These are phyloP conservation scores for Hordeum marinum DNA, from an alignment of 176 grass and related monocot genomes.

Conservation along the genomic window DNA sequence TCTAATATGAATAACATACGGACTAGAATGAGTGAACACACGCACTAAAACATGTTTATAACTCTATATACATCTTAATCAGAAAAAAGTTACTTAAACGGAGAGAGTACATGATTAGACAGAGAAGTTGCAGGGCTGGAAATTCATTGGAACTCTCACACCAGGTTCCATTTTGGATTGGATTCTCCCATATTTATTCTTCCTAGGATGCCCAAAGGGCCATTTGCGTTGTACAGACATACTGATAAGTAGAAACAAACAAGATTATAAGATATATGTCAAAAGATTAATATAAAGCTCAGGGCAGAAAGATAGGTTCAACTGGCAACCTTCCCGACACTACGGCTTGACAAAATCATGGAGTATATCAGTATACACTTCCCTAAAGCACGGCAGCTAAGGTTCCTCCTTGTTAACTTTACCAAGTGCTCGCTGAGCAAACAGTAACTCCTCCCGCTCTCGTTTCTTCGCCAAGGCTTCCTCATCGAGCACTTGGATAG, in stretches of 20 bases:
- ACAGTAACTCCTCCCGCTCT: conserved; percentile 16
- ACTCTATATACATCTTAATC: too few relatives aligned
- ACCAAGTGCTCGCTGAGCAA: conserved; percentile 2
- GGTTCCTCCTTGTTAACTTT: conserved; percentile 20
- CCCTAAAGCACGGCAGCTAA: conserved; percentile 16
- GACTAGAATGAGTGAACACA: too few relatives aligned
- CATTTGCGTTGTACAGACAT: neutral
- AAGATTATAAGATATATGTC: neutral
- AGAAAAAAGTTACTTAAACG: too few relatives aligned
- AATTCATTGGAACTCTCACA: neutral
- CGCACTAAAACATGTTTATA: too few relatives aligned
- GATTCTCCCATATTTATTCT: neutral
- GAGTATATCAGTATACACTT: neutral
- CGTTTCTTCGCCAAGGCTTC: conserved; percentile 37
- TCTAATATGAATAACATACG: too few relatives aligned
- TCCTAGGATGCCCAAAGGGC: neutral
- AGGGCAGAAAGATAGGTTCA: neutral
- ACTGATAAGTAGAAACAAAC: neutral
- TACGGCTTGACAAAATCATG: neutral
- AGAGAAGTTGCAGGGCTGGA: neutral
- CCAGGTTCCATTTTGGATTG: neutral
- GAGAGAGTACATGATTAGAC: neutral
- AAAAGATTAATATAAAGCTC: neutral
- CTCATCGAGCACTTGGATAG: conserved; percentile 88
- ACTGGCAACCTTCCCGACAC: conserved; percentile 5